Evolutionary conservation across 768 basidiomycete species (phyloP).

Genomic region (Boletus insuetus): DNA sequence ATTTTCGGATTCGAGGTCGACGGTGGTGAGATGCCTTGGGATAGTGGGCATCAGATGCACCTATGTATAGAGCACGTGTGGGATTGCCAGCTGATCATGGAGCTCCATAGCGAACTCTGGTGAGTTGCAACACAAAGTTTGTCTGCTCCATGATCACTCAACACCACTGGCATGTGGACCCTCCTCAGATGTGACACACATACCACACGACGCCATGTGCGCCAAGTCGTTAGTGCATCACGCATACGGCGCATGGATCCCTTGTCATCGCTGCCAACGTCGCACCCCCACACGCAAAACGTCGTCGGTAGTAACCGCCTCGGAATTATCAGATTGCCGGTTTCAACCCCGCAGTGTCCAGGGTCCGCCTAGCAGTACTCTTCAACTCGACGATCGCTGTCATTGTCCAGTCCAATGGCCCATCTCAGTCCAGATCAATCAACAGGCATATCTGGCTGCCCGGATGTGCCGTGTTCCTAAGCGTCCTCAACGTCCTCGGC

Average conservation of each 20-base stretch:
- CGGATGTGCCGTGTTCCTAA: neutral
- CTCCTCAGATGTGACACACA: neutral
- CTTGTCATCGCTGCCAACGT: neutral
- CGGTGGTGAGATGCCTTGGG: neutral
- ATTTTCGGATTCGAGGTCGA: neutral
- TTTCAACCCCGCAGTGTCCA: slow-evolving; percentile 8
- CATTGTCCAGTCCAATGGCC: neutral
- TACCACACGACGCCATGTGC: neutral
- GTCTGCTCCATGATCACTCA: neutral
- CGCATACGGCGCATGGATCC: no score
- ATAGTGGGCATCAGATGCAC: no score
- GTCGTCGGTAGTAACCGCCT: neutral
- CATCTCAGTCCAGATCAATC: neutral
- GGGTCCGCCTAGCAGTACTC: neutral
- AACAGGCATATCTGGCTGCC: neutral
- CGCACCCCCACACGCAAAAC: neutral
- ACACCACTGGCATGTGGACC: neutral
- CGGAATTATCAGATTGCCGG: no score
- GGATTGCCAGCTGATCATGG: no score
- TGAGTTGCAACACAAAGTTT: neutral
- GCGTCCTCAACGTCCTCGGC: neutral
- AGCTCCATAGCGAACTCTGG: neutral
- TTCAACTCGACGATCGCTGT: neutral
- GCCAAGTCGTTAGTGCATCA: neutral
- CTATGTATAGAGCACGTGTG: no score